phyloP scores from a whole-genome alignment of 176 grass and related monocot genomes.

The Ensete glaucum region DNA sequence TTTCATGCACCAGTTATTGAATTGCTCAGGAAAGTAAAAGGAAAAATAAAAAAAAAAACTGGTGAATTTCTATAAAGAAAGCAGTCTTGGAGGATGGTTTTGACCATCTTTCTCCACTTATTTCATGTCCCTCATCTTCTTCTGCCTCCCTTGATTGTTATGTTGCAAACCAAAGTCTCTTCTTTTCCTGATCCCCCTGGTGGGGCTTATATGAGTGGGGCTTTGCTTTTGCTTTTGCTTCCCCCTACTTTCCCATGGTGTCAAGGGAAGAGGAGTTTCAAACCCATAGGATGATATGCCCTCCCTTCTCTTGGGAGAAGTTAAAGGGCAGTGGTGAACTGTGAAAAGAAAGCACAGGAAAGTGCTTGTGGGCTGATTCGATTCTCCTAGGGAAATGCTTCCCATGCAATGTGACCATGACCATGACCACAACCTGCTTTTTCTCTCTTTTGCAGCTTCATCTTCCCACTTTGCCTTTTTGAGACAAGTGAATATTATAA shows the following conservation, averaged over 20 bases:
- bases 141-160: conserved; percentile 20
- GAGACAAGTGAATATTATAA: no score
- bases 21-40: conserved; percentile 24
- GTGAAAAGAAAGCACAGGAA: conserved; percentile 19
- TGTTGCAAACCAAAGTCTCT: conserved; percentile 35
- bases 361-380: conserved; percentile 35
- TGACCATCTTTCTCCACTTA: conserved; percentile 39
- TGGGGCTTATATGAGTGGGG: conserved; percentile 56
- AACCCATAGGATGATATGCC: conserved; percentile 66
- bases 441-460: no score
- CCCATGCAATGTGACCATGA: conserved; percentile 41
- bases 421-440: background rate
- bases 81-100: conserved; percentile 50
- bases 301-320: conserved; percentile 80
- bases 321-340: conserved; percentile 38
- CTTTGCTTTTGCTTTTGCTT: conserved; percentile 56
- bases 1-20: background rate
- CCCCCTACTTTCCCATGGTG: background rate
- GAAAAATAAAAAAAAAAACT: conserved; percentile 19
- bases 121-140: conserved; percentile 17
- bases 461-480: no score
- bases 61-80: conserved; percentile 72
- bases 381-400: conserved; percentile 79
- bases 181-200: conserved; percentile 38
- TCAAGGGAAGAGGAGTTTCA: conserved; percentile 21